Evolutionary conservation across 108 stramenopile genomes (phyloP).

Genomic region (Fistulifera pelliculosa): DNA sequence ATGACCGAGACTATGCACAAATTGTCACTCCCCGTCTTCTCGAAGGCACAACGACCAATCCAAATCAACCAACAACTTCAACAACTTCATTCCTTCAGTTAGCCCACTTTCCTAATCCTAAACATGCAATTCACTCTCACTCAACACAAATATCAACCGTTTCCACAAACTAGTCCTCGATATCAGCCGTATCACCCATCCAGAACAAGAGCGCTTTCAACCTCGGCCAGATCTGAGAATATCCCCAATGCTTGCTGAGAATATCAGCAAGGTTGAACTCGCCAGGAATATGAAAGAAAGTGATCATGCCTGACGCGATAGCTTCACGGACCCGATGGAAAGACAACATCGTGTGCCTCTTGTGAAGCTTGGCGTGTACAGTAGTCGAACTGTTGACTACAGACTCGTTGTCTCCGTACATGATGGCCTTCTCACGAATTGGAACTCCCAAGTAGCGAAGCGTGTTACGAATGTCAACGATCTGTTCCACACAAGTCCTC

Average conservation of each 20-base stretch:
- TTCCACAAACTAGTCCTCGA: neutral
- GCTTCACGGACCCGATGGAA: slow-evolving; percentile 21
- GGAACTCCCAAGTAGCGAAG: slow-evolving; percentile 20
- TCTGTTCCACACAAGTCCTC: slow-evolving; percentile 16
- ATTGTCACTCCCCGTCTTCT: too few species aligned
- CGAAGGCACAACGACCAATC: too few species aligned
- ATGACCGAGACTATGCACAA: too few species aligned
- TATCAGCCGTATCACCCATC: slow-evolving; percentile 2
- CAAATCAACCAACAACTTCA: too few species aligned
- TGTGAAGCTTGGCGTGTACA: slow-evolving; percentile 9
- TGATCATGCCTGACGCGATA: slow-evolving; percentile 7
- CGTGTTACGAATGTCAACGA: slow-evolving; percentile 19
- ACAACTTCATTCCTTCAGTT: too few species aligned
- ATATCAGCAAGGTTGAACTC: slow-evolving; percentile 13
- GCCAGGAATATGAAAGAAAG: slow-evolving; percentile 4
- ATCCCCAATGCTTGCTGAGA: slow-evolving; percentile 13
- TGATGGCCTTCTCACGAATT: slow-evolving; percentile 15
- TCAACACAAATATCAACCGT: neutral
- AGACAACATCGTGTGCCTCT: slow-evolving; percentile 13
- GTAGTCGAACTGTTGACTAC: slow-evolving; percentile 19
- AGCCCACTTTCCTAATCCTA: too few species aligned
- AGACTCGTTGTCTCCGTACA: slow-evolving; percentile 32
- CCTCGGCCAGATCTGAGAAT: neutral
- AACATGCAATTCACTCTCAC: too few species aligned
- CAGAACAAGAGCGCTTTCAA: slow-evolving; percentile 2